Percentiles rank a stretch among this genome's conserved stretches.
These are phyloP conservation scores for Ricinus communis DNA, from an alignment of 345 rosid genomes.

Conservation along the genomic window DNA sequence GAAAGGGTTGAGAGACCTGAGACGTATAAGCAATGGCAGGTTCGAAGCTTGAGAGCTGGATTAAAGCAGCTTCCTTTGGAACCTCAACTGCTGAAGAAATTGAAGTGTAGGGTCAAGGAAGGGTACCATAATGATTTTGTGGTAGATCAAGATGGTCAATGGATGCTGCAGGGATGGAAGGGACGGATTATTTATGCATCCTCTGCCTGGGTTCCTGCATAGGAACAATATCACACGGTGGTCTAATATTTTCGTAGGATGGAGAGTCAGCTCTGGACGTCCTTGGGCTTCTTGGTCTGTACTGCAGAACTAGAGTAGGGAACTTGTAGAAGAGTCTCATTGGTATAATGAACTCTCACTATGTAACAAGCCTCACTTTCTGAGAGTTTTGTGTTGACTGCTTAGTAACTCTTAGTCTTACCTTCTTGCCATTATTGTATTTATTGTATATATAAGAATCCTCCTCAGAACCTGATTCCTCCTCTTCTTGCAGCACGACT, in stretches of 20 bases:
- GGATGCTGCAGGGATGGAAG: slow-evolving; percentile 42
- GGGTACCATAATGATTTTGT: slow-evolving; percentile 35
- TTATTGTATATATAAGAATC: background rate
- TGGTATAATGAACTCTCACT: background rate
- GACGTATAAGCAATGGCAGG: slow-evolving; percentile 42
- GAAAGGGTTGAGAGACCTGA: slow-evolving; percentile 35
- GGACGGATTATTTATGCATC: slow-evolving; percentile 27
- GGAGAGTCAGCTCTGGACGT: background rate
- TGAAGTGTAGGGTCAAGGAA: slow-evolving; percentile 14
- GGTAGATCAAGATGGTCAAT: slow-evolving; percentile 30
- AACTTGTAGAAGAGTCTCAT: background rate
- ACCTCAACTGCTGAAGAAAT: slow-evolving; percentile 6
- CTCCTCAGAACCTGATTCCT: background rate
- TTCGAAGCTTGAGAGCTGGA: slow-evolving; percentile 31
- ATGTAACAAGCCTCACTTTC: background rate
- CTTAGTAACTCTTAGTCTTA: background rate
- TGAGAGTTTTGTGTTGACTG: background rate
- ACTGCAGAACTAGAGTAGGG: background rate
- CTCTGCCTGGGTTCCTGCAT: slow-evolving; percentile 32
- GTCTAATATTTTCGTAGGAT: background rate
- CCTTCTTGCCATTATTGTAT: background rate
- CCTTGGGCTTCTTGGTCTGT: background rate
- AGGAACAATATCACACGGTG: background rate
- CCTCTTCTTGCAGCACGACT: too few relatives aligned
- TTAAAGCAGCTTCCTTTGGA: slow-evolving; percentile 30